Evolutionary conservation across 83 land plant genomes (phyloP), one percentile per base, ranked within the genome.

Genomic region (Thuja plicata): DNA sequence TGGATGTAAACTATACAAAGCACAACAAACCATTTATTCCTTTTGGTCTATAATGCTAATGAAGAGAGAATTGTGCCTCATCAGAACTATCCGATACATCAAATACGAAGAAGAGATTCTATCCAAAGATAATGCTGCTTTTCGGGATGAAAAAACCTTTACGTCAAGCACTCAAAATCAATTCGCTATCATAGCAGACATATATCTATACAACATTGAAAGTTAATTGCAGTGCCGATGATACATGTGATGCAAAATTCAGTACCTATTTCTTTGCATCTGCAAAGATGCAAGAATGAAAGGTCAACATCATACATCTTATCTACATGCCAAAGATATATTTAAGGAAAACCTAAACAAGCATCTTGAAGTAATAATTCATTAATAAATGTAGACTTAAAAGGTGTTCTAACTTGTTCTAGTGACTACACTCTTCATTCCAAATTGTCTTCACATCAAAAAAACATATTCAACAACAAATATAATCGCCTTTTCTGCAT

Each of bases 231-330:
- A 98, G 21, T 11, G 95, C 93, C 10, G 96, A 97, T 27, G 98
- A 79, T 37, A 98, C 83, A 85, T 91, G 95, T 0, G 96, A 79
- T 43, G 99, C 99, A 92, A 96, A 97, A 80, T 88, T 87, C 89
- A 96, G 99, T 55, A 98, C 89, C 92, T 97, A 98, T 89, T 98
- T 96, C 97, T 97, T 98, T 37, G 99, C 99, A 93, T 98, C 99
- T 98, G 97, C 62, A 88, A 91, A 41, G 85, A 88, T 30, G 27
- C 13, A 87, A n/a, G 15, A 55, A 60, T 35, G 55, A 52, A 57
- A n/a, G 57, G 13, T 76, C 48, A 84, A 84, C 52, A 83, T 52
- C 46, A 84, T 37, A 52, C 7, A 50, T 34, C 27, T 34, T 52
- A 84, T 52, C 60, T n/a, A 52, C 38, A 54, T 30, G 8, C 34